These are phyloP conservation scores for Sarocladium strictum DNA, from an alignment of 2,329 filamentous ascomycete species.

Conservation along the genomic window DNA sequence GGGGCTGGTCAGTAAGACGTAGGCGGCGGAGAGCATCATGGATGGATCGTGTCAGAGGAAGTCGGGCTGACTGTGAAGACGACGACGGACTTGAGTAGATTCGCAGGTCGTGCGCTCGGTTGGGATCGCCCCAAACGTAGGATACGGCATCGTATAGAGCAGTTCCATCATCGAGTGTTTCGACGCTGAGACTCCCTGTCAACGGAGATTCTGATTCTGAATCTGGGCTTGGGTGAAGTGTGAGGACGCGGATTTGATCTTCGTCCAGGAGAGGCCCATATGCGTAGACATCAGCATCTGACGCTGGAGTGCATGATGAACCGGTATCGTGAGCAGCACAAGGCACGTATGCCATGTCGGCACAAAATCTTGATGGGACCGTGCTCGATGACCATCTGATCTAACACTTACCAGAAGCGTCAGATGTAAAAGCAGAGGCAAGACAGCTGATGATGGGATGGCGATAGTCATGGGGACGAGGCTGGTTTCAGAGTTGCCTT, in stretches of 20 bases:
- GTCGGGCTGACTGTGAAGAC: background rate
- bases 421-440: background rate
- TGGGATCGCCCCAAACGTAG: slow-evolving; percentile 27
- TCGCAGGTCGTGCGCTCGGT: background rate
- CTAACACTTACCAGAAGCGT: background rate
- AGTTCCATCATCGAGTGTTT: slow-evolving; percentile 17
- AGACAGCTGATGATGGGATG: background rate
- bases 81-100: background rate
- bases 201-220: slow-evolving; percentile 19
- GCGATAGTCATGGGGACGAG: background rate
- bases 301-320: background rate
- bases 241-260: slow-evolving; percentile 25
- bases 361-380: background rate
- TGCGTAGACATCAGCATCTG: background rate
- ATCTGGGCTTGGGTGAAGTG: slow-evolving; percentile 22
- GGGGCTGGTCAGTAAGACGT: slow-evolving; percentile 17
- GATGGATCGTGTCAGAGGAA: slow-evolving; percentile 25
- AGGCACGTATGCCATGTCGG: background rate
- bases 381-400: background rate
- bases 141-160: slow-evolving; percentile 28
- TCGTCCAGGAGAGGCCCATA: slow-evolving; percentile 7
- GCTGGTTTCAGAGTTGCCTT: background rate
- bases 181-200: slow-evolving; percentile 19
- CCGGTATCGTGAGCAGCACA: too few species aligned
- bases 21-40: slow-evolving; percentile 24